phyloP scores from a whole-genome alignment of 768 basidiomycete genomes.

The Kwoniella shandongensis region DNA sequence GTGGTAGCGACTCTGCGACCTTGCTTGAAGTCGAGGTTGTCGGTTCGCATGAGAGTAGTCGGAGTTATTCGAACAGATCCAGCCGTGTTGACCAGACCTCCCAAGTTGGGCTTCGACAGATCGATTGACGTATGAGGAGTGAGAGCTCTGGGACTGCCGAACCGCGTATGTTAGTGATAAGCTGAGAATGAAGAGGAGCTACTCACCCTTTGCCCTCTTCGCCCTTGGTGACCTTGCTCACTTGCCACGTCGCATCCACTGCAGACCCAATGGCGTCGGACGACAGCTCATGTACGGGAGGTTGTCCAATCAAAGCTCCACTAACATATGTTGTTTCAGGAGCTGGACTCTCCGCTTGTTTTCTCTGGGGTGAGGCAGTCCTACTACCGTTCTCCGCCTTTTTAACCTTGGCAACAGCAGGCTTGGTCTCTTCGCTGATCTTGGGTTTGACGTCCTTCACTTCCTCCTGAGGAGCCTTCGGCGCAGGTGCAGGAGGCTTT shows the following conservation, averaged over 20 bases:
- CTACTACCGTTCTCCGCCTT: background rate
- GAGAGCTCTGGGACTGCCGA: slow-evolving; percentile 19
- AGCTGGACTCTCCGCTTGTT: background rate
- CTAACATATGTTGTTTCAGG: background rate
- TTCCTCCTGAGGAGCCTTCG: background rate
- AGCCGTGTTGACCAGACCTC: slow-evolving; percentile 19
- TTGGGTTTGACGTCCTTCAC: background rate
- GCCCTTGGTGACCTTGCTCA: slow-evolving; percentile 14
- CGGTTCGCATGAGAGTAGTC: slow-evolving; percentile 28
- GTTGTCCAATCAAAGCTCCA: background rate
- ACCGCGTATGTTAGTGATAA: background rate
- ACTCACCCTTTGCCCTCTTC: slow-evolving; percentile 31
- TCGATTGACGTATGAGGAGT: slow-evolving; percentile 30
- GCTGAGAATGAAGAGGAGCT: background rate
- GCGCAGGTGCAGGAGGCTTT: background rate
- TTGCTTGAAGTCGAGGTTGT: slow-evolving; percentile 10
- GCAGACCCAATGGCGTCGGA: background rate
- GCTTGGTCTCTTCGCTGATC: background rate
- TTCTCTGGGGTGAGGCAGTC: slow-evolving; percentile 5
- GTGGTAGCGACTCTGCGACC: slow-evolving; percentile 39
- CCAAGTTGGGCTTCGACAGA: slow-evolving; percentile 30
- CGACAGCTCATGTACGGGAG: background rate
- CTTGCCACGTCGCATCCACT: slow-evolving; percentile 3
- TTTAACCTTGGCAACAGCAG: no score
- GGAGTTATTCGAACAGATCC: slow-evolving; percentile 30